Evolutionary conservation across 2,329 filamentous ascomycete species (phyloP), one percentile per base, ranked within the genome.

Genomic region (Aspergillus awamori): DNA sequence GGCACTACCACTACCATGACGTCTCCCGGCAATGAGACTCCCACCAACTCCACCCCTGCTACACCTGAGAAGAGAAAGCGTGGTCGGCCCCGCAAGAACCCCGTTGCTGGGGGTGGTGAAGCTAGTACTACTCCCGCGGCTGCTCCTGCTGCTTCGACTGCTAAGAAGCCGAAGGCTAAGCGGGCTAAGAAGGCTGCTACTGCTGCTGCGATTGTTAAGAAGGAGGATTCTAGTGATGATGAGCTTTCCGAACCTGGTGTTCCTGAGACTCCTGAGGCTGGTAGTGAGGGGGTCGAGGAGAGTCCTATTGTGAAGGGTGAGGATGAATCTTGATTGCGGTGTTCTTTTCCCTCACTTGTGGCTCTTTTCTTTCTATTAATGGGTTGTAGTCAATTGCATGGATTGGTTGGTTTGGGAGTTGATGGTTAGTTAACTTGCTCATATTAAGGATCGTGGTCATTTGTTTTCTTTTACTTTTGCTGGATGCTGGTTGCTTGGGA

Each of bases 31-130:
- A 45, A 30, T 4, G 24, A 43, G 48, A 24, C 15, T 5, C 24
- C 28, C 17, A 13, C 26, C 5, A 15, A 15, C 33, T n/a, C 49
- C 17, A 22, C 45, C 15, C 5, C 33, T 11, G 15, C 49, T 22
- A 47, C 51, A 10, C 59, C 62, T 7, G 53, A 45, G 20, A 59
- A 62, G 38, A 33, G 53, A 8, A 64, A 58, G 53, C 57, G 57
- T 39, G 57, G 58, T 1, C 53, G 60, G 10, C 30, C 54, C 1
- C 53, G 17, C 1, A 54, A 43, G 2, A 20, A 26, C 1, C 5
- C 38, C 3, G 38, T 15, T 13, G 11, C 26, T 28, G 45, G 22
- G 17, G 41, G 28, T n/a, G 30, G 33, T 6, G 47, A 49, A 20
- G 15, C 8, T 45, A 20, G 5, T 6, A 22, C 20, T 4, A 13